Evolutionary conservation across 371 early-diverging fungal genomes (phyloP), one percentile per base, ranked within the genome.

Genomic region (Synchytrium microbalum): DNA sequence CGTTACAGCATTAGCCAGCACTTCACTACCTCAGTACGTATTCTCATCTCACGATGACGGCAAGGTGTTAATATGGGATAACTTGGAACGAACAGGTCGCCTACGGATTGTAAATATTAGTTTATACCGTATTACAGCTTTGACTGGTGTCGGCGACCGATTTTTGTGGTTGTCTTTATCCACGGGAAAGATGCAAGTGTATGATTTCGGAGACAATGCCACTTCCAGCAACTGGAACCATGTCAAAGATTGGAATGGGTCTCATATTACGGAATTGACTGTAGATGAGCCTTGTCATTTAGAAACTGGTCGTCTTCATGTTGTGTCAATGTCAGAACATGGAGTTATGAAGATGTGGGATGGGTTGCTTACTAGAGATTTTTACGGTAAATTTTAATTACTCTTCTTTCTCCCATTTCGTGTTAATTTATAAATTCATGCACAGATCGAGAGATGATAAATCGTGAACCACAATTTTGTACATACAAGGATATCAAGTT

Each of bases 41-140:
- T 38, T 84, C 71, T 75, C 84, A 2, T 88, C 88, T 1, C 92
- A 92, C 70, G 90, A 88, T 26, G 87, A 91, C 70, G 91, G 92
- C 46, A 88, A 86, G 58, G 79, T 92, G 2, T 79, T 84, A 26
- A 74, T 89, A 0, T 91, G 89, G 89, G 85, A 88, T 66, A 70
- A 77, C 23, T 27, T 61, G 13, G 62, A 19, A 19, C 69, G 70
- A 19, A 72, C 79, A 0, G 58, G 81, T 24, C 75, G 76, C 3
- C 72, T 75, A 52, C 25, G 78, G 0, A 70, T 83, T 3, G 73
- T 87, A 29, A 73, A 73, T 3, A 81, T 84, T 0, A 83, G 85
- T 1, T 72, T 79, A 58, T 91, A 93, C 72, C 79, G 85, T 38
- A 86, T 91, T 55, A 81, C 83, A 54, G 69, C 85, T 1, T 68